These are phyloP conservation scores for Ceratopteris richardii DNA, from an alignment of 75 land plant genomes.

Conservation along the genomic window DNA sequence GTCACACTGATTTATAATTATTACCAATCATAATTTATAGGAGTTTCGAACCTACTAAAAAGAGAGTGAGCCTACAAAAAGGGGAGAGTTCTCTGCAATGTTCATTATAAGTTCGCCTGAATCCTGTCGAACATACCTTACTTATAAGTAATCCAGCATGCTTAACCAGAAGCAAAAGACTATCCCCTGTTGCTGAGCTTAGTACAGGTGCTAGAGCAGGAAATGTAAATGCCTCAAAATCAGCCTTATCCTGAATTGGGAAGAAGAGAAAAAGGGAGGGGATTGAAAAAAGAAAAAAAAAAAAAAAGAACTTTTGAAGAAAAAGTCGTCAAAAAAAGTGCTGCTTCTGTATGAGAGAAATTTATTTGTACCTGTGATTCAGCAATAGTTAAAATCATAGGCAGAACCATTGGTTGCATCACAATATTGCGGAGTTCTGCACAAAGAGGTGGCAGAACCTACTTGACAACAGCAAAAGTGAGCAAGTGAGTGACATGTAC, in stretches of 20 bases:
- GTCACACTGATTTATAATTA: too few species aligned
- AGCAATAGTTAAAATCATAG: conserved; percentile 96
- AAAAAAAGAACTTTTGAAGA: background rate
- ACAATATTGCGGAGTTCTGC: conserved; percentile 89
- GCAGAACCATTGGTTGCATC: conserved; percentile 98
- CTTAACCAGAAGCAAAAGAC: conserved; percentile 81
- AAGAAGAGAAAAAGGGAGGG: too few species aligned
- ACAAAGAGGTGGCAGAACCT: conserved; percentile 97
- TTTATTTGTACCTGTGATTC: conserved; percentile 70
- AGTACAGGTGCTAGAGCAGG: conserved; percentile 91
- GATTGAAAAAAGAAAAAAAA: too few species aligned
- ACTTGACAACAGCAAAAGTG: conserved; percentile 6
- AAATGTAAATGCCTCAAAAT: conserved; percentile 79
- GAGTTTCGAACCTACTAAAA: background rate
- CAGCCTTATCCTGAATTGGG: conserved; percentile 72
- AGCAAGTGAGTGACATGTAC: too few species aligned
- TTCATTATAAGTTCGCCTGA: too few species aligned
- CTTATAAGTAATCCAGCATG: conserved; percentile 82
- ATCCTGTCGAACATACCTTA: too few species aligned
- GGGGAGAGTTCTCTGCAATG: too few species aligned
- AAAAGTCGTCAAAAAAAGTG: background rate
- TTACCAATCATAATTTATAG: too few species aligned
- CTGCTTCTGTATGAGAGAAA: conserved; percentile 1
- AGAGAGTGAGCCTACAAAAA: too few species aligned
- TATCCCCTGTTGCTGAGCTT: conserved; percentile 79